Conservation (phyloP, 176 grass and related monocot genomes). For the Aechmea fasciata region DNA sequence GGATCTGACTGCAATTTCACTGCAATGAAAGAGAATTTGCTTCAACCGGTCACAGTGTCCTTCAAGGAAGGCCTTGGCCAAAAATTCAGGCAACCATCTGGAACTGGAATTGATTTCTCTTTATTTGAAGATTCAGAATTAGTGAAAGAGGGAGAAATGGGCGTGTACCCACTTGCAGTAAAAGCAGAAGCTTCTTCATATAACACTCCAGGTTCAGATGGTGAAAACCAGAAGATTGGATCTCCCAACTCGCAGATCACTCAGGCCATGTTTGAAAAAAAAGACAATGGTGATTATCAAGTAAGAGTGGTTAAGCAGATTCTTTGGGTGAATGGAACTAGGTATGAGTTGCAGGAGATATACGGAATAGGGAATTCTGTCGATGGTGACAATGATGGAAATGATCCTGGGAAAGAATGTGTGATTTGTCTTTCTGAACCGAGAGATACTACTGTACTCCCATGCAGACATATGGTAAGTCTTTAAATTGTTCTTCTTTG, state of each 20-base stretch:
- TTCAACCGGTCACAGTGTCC: constrained; percentile 63
- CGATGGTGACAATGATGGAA: constrained; percentile 67
- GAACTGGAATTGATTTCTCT: constrained; percentile 80
- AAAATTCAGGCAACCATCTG: constrained; percentile 86
- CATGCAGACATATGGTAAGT: constrained; percentile 97
- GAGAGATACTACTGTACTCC: constrained; percentile 92
- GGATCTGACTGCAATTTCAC: constrained; percentile 58
- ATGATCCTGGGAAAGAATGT: constrained; percentile 96
- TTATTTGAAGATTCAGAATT: constrained; percentile 62
- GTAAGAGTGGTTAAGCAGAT: constrained; percentile 83
- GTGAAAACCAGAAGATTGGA: constrained; percentile 41
- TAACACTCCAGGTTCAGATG: constrained; percentile 27
- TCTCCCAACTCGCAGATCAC: constrained; percentile 89
- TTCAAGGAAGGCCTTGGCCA: constrained; percentile 91
- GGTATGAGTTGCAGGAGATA: constrained; percentile 93
- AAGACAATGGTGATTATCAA: constrained; percentile 61
- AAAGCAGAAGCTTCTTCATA: constrained; percentile 76
- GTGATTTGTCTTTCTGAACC: constrained; percentile 96
- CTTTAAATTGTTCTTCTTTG: neutral
- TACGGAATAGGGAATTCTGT: constrained; percentile 95
- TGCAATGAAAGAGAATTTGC: constrained; percentile 46
- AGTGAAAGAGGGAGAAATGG: constrained; percentile 45
- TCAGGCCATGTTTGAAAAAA: constrained; percentile 90
- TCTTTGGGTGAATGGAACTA: constrained; percentile 77
- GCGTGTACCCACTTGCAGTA: constrained; percentile 77